A percentile compares a stretch with the other conserved stretches of the same genome.
phyloP scores from a whole-genome alignment of 768 basidiomycete genomes.

The Jaapia argillacea region DNA sequence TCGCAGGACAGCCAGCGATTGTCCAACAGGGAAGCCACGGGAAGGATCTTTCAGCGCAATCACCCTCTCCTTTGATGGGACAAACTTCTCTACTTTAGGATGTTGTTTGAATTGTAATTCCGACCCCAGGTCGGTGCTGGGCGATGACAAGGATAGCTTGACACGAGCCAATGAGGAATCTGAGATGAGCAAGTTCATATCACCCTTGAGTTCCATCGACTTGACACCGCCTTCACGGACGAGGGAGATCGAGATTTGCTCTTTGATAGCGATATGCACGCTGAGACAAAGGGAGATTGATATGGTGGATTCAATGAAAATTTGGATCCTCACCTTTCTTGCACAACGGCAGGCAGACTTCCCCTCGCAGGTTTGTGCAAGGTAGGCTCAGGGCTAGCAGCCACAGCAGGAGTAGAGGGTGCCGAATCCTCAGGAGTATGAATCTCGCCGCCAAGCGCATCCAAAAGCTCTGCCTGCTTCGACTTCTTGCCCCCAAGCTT shows the following conservation, averaged over 20 bases:
- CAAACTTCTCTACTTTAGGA: conserved; percentile 86
- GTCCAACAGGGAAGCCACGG: conserved; percentile 79
- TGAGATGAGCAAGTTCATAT: conserved; percentile 84
- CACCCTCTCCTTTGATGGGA: conserved; percentile 51
- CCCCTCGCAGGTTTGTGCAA: conserved; percentile 42
- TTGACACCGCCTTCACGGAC: conserved; percentile 87
- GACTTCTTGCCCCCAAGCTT: conserved; percentile 91
- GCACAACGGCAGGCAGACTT: conserved; percentile 64
- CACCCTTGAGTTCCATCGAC: conserved; percentile 86
- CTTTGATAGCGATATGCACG: conserved; percentile 80
- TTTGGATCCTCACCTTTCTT: conserved; percentile 49
- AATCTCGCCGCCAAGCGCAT: conserved; percentile 77
- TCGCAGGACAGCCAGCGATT: conserved; percentile 79
- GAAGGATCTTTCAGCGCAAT: conserved; percentile 80
- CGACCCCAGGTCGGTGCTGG: conserved; percentile 48
- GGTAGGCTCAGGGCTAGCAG: conserved; percentile 34
- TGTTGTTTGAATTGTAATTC: conserved; percentile 95
- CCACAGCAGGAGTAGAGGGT: conserved; percentile 38
- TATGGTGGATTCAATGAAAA: conserved; percentile 1
- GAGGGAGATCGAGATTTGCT: conserved; percentile 70
- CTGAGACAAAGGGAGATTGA: conserved; percentile 32
- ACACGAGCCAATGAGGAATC: conserved; percentile 68
- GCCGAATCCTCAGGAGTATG: conserved; percentile 44
- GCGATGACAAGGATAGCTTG: conserved; percentile 50
- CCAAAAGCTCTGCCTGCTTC: conserved; percentile 79